These are phyloP conservation scores for Plectranthus barbatus DNA, from an alignment of 257 asterid genomes.

Conservation along the genomic window DNA sequence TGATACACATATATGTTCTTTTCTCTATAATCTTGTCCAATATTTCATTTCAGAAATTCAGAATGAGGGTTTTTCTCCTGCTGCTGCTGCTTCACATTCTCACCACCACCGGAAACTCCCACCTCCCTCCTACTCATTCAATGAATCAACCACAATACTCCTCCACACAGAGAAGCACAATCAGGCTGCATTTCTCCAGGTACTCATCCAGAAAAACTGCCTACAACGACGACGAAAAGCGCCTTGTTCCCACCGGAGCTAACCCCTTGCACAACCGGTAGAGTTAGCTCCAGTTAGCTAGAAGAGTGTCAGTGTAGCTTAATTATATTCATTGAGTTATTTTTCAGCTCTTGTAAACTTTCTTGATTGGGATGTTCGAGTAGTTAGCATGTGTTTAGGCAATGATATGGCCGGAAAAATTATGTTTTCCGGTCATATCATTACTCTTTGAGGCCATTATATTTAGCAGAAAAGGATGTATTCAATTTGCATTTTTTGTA, in stretches of 20 bases:
- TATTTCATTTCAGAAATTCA: not conserved
- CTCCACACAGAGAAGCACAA: constrained; percentile 14
- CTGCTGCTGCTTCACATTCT: constrained; percentile 33
- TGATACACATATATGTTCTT: not conserved
- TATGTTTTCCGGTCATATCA: too few species aligned
- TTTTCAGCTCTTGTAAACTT: not conserved
- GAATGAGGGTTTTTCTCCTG: constrained; percentile 24
- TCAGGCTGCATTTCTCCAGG: constrained; percentile 37
- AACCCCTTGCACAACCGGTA: constrained; percentile 69
- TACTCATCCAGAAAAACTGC: constrained; percentile 18
- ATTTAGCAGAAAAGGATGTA: not conserved
- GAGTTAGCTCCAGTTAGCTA: constrained; percentile 5
- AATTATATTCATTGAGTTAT: not conserved
- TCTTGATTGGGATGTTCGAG: not conserved
- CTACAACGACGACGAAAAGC: constrained; percentile 32
- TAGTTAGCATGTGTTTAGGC: constrained; percentile 6
- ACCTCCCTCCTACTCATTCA: constrained; percentile 7
- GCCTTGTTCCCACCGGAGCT: constrained; percentile 56
- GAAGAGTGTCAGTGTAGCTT: not conserved
- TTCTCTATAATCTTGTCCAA: too few species aligned
- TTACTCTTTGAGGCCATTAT: too few species aligned
- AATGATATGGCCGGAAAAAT: not conserved
- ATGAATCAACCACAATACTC: not conserved
- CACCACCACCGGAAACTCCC: not conserved
- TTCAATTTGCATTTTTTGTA: not conserved